A percentile compares a stretch with the other conserved stretches of the same genome.
phyloP scores from a whole-genome alignment of 306 rosid species.

The Lathyrus oleraceus region DNA sequence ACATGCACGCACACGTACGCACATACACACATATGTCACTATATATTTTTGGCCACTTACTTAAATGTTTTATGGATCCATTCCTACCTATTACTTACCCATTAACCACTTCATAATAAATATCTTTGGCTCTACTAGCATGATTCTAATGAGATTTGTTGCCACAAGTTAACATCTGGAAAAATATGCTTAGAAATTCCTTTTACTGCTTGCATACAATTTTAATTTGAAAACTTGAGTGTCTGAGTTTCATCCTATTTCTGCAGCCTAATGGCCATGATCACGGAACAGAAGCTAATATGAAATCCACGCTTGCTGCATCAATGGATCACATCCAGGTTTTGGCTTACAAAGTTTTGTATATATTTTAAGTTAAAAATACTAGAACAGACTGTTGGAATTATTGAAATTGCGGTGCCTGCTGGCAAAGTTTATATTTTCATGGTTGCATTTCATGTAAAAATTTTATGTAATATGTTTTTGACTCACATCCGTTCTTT shows the following conservation, averaged over 20 bases:
- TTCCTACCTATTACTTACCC: not conserved
- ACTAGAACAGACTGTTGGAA: not conserved
- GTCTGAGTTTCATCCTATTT: slow-evolving; percentile 37
- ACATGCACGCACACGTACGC: too few relatives aligned
- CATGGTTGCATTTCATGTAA: slow-evolving; percentile 12
- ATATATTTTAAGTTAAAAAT: slow-evolving; percentile 21
- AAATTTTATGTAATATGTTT: slow-evolving; percentile 21
- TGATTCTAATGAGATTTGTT: slow-evolving; percentile 13
- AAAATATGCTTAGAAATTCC: not conserved
- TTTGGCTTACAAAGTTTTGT: slow-evolving; percentile 26
- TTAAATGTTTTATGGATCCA: not conserved
- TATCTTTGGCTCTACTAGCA: slow-evolving; percentile 12
- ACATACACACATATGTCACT: not conserved
- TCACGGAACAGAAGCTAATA: slow-evolving; percentile 67
- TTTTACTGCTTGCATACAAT: slow-evolving; percentile 14
- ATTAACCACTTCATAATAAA: not conserved
- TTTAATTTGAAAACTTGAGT: slow-evolving; percentile 12
- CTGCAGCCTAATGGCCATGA: slow-evolving; percentile 89
- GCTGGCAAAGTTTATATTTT: slow-evolving; percentile 11
- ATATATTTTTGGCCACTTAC: not conserved
- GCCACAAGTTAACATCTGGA: not conserved
- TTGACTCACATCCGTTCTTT: not conserved
- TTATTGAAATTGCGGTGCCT: slow-evolving; percentile 15
- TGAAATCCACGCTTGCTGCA: slow-evolving; percentile 60
- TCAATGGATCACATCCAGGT: slow-evolving; percentile 96